A percentile compares a stretch with the other conserved stretches of the same genome.
These are phyloP conservation scores for Colletotrichum sp. DNA, from an alignment of 2,329 filamentous ascomycete genomes.

Conservation along the genomic window DNA sequence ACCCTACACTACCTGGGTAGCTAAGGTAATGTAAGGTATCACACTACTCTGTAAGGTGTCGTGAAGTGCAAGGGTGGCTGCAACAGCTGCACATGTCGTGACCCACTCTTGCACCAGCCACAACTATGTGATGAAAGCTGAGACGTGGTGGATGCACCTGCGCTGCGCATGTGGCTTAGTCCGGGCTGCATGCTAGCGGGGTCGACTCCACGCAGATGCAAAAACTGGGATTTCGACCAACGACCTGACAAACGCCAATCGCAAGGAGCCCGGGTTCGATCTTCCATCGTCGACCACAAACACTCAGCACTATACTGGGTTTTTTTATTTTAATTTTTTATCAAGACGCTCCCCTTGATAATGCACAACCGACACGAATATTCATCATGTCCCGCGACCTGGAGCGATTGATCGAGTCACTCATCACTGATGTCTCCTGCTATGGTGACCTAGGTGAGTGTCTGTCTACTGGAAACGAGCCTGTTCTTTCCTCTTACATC, in stretches of 20 bases:
- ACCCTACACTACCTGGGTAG: no score
- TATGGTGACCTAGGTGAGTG: constrained; percentile 21
- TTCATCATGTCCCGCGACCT: constrained; percentile 18
- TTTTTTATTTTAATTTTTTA: background rate
- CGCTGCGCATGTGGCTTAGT: background rate
- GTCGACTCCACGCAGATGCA: background rate
- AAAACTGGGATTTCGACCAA: background rate
- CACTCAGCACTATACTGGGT: background rate
- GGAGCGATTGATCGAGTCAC: constrained; percentile 20
- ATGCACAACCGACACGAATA: background rate
- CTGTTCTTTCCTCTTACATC: background rate
- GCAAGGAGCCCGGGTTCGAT: constrained; percentile 1
- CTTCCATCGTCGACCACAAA: constrained; percentile 8
- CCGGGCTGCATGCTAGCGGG: background rate
- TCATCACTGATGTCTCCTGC: constrained; percentile 22
- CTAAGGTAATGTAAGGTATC: no score
- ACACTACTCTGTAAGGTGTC: background rate
- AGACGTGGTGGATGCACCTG: background rate
- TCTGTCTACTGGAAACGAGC: background rate
- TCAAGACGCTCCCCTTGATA: background rate
- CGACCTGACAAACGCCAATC: background rate
- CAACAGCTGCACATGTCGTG: background rate
- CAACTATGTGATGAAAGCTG: background rate
- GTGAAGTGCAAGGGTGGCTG: background rate
- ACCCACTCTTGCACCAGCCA: background rate